Base-by-base conservation (phyloP, 306 rosid genomes). In the Citrullus amarus region DNA sequence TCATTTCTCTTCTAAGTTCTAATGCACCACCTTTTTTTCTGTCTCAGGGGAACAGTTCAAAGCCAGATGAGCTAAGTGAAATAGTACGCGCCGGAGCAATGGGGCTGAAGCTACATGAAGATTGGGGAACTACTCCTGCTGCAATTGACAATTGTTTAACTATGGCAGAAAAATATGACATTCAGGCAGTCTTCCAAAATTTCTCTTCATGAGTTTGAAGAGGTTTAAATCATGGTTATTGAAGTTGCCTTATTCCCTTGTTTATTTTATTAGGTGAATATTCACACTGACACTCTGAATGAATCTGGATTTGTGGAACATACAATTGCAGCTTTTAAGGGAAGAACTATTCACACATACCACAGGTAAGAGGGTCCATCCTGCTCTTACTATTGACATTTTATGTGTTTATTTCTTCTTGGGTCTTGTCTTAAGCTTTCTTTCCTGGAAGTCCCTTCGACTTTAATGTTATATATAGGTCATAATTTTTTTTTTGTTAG, bases 51-150 rank as follows among this genome's bases (percentile, higher is more conserved):
- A 95, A 92, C 87, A 75, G 89, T 84, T 38, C 97, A 74, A 86
- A 83, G 82, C 91, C 96, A 78, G 90, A 84, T 55, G 97, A 87
- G 67, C 82, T 91, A 72, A 85, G 84, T 75, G 90, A 89, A 65
- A 92, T 95, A 85, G 43, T 92, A 84, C 82, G 16, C 72, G 96
- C 97, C 18, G 99, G 99, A 83, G 99, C 99, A 81, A 92, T 95
- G 97, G 99, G 96, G 78, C 86, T 95, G 85, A 95, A 92, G 88
- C 90, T 91, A 80, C 97, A 95, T 68, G 98, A 95, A 88, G 97
- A 95, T 88, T 92, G 99, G 99, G 99, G 99, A 86, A 81, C 76
- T 78, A 91, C 97, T 62, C 97, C 99, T 30, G 97, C 96, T 8
- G 88, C 97, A 79, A 95, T 95, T 66, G 93, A 95, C 84, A 80